Conservation (phyloP, 495 filamentous ascomycete species). For the Penicillium silybi region DNA sequence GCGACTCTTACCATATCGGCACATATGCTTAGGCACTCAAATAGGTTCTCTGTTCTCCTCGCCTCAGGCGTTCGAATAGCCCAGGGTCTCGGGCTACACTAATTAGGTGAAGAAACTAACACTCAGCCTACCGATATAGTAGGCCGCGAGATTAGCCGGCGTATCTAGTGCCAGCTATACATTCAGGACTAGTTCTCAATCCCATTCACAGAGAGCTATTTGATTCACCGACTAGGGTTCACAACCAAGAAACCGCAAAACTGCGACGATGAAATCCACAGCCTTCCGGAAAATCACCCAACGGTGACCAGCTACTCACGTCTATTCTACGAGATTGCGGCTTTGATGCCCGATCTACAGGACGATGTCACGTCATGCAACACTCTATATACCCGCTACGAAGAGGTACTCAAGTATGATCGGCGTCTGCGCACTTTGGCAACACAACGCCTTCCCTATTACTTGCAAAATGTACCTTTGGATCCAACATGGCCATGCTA, state of each 20-base stretch:
- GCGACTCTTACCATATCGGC: conserved; percentile 38
- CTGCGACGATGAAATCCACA: conserved; percentile 31
- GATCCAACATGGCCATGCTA: conserved; percentile 38
- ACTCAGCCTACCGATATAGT: conserved; percentile 3
- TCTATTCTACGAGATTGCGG: conserved; percentile 34
- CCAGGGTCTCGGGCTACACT: conserved; percentile 27
- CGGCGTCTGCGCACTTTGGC: conserved; percentile 28
- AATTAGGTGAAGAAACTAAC: conserved; percentile 12
- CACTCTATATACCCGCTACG: conserved; percentile 33
- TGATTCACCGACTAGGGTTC: conserved; percentile 30
- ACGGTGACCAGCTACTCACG: conserved; percentile 29
- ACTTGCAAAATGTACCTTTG: conserved; percentile 23
- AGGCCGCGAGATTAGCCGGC: conserved; percentile 31
- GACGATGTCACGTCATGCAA: conserved; percentile 29
- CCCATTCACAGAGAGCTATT: conserved; percentile 40
- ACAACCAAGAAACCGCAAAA: conserved; percentile 28
- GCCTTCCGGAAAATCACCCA: conserved; percentile 27
- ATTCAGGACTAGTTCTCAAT: conserved; percentile 46
- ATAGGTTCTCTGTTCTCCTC: conserved; percentile 30
- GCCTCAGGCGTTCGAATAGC: conserved; percentile 32
- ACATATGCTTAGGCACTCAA: conserved; percentile 40
- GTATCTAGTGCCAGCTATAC: conserved; percentile 37
- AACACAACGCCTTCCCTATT: conserved; percentile 22
- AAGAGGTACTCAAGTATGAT: conserved; percentile 38
- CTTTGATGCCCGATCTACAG: conserved; percentile 34